Evolutionary conservation across 148 eudicot genomes (phyloP).

Genomic region (Rhododendron williamsianum): DNA sequence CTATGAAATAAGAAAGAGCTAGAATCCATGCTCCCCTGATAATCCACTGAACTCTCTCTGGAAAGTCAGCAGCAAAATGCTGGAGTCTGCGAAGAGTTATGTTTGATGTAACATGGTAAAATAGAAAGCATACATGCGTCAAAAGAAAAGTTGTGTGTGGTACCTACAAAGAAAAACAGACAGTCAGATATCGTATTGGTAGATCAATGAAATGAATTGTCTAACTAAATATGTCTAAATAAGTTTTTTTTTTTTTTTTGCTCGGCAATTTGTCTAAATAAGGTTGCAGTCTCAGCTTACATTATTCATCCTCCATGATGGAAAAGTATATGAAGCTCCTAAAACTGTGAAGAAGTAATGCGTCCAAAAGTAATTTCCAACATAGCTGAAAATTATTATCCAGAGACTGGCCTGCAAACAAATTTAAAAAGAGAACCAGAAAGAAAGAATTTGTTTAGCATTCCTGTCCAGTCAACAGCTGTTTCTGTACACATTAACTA

Average conservation of each 20-base stretch:
- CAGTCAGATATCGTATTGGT: neutral
- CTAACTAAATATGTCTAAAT: neutral
- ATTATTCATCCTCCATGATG: slow-evolving; percentile 96
- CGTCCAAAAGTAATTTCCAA: slow-evolving; percentile 99
- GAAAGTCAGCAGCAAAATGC: slow-evolving; percentile 57
- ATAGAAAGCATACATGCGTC: slow-evolving; percentile 83
- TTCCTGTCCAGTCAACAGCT: neutral
- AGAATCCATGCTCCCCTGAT: slow-evolving; percentile 86
- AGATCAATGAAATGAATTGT: neutral
- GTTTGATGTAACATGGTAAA: slow-evolving; percentile 87
- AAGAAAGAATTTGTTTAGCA: neutral
- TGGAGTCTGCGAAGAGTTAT: slow-evolving; percentile 88
- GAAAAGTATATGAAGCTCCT: slow-evolving; percentile 98
- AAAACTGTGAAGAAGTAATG: slow-evolving; percentile 94
- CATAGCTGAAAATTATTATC: slow-evolving; percentile 85
- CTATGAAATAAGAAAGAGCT: slow-evolving; percentile 82
- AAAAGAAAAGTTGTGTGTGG: slow-evolving; percentile 94
- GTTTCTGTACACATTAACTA: neutral
- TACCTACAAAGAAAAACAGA: slow-evolving; percentile 48
- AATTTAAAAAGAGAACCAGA: slow-evolving; percentile 15
- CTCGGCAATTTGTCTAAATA: too few species aligned
- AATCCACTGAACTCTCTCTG: slow-evolving; percentile 64
- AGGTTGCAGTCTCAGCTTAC: slow-evolving; percentile 38
- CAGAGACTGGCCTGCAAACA: slow-evolving; percentile 83
- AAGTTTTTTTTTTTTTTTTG: neutral